Percentiles rank a stretch among this genome's conserved stretches.
Evolutionary conservation across 805 yeast species (phyloP).

Genomic region (Debaryomyces maramus): DNA sequence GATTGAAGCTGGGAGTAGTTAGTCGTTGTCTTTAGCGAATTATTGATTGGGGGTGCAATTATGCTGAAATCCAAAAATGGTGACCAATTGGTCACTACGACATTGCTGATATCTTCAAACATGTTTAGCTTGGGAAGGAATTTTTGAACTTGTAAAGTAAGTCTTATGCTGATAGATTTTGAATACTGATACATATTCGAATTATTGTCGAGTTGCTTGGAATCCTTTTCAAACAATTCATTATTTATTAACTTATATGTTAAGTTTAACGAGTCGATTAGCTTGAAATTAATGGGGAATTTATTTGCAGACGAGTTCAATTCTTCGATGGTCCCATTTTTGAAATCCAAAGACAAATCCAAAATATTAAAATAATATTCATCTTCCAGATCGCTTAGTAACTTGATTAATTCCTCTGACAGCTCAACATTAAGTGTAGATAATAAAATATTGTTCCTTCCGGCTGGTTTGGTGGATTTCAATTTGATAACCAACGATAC

Average conservation of each 20-base stretch:
- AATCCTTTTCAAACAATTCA: constrained; percentile 24
- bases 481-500: constrained; percentile 46
- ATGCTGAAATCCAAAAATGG: constrained; percentile 40
- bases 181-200: constrained; percentile 15
- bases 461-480: constrained; percentile 50
- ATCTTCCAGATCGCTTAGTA: constrained; percentile 8
- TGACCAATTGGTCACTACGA: constrained; percentile 38
- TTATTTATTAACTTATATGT: constrained; percentile 35
- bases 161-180: constrained; percentile 26
- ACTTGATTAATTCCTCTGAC: constrained; percentile 37
- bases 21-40: constrained; percentile 30
- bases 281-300: constrained; percentile 28
- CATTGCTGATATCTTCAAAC: constrained; percentile 21
- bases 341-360: constrained; percentile 24
- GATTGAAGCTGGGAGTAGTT: constrained; percentile 21
- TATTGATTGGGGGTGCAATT: constrained; percentile 40
- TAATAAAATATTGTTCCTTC: constrained; percentile 44
- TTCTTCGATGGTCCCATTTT: constrained; percentile 26
- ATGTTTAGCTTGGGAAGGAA: constrained; percentile 5
- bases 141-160: constrained; percentile 27
- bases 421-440: constrained; percentile 50
- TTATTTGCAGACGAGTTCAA: constrained; percentile 16
- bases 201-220: constrained; percentile 14
- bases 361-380: constrained; percentile 22
- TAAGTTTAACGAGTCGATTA: constrained; percentile 33